Conservation (phyloP, 129 eudicot species). For the Ambrosia trifida region DNA sequence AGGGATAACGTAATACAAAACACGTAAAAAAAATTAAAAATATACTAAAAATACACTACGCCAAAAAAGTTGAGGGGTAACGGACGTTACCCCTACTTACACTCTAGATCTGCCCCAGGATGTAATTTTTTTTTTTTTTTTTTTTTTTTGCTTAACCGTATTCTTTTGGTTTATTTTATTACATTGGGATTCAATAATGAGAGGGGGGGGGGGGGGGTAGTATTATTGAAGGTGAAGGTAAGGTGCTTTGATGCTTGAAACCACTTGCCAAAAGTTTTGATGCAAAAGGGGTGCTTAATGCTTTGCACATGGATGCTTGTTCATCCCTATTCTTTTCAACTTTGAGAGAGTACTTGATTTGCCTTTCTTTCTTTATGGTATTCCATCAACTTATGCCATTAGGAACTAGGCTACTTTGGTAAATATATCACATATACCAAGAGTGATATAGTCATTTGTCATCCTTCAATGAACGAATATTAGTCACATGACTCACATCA, state of each 20-base stretch:
- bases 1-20: no score
- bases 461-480: not conserved
- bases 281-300: conserved; percentile 30
- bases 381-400: conserved; percentile 28
- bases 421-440: not conserved
- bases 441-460: conserved; percentile 8
- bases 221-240: conserved; percentile 34
- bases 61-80: no score
- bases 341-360: conserved; percentile 23
- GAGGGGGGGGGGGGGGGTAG: conserved; percentile 21
- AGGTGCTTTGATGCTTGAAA: conserved; percentile 36
- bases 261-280: conserved; percentile 41
- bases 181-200: not conserved
- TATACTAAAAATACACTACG: no score
- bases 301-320: conserved; percentile 8
- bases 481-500: not conserved
- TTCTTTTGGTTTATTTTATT: not conserved
- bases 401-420: conserved; percentile 1
- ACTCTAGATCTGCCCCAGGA: no score
- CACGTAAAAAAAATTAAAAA: no score
- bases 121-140: no score
- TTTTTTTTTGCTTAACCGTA: no score
- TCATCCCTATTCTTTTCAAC: conserved; percentile 20
- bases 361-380: conserved; percentile 26
- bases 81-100: no score